These are phyloP conservation scores for Parasitella parasitica DNA, from an alignment of 371 early-diverging fungal species.

Conservation along the genomic window DNA sequence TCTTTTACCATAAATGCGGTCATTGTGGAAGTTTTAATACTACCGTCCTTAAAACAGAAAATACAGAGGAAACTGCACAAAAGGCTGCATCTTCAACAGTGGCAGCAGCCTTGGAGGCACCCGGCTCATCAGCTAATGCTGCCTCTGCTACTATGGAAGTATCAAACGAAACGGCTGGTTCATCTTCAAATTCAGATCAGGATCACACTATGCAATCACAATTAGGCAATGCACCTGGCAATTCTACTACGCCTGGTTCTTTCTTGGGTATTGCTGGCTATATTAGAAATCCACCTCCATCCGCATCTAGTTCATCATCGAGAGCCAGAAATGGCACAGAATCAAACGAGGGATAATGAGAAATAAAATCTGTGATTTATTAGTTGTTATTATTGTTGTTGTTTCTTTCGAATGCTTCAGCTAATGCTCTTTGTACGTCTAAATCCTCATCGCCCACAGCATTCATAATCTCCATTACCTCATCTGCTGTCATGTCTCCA, in stretches of 20 bases:
- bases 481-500: constrained; percentile 9
- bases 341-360: constrained; percentile 16
- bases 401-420: constrained; percentile 24
- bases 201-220: constrained; percentile 19
- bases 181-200: constrained; percentile 21
- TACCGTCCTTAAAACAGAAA: constrained; percentile 71
- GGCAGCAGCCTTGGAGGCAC: background rate
- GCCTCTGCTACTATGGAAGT: background rate
- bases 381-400: background rate
- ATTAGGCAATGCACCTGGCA: constrained; percentile 12
- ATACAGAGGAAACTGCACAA: constrained; percentile 18
- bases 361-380: background rate
- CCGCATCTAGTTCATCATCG: constrained; percentile 6
- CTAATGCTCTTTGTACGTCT: constrained; percentile 34
- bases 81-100: background rate
- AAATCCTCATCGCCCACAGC: constrained; percentile 28
- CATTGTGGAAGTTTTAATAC: constrained; percentile 92
- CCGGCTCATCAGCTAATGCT: background rate
- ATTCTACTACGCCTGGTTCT: background rate
- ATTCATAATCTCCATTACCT: constrained; percentile 17
- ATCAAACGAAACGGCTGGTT: constrained; percentile 8
- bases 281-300: constrained; percentile 7
- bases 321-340: constrained; percentile 17
- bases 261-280: constrained; percentile 4
- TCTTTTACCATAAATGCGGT: constrained; percentile 93